These are phyloP conservation scores for Chloromonas sp. DNA, from an alignment of 163 green algal species.

Conservation along the genomic window DNA sequence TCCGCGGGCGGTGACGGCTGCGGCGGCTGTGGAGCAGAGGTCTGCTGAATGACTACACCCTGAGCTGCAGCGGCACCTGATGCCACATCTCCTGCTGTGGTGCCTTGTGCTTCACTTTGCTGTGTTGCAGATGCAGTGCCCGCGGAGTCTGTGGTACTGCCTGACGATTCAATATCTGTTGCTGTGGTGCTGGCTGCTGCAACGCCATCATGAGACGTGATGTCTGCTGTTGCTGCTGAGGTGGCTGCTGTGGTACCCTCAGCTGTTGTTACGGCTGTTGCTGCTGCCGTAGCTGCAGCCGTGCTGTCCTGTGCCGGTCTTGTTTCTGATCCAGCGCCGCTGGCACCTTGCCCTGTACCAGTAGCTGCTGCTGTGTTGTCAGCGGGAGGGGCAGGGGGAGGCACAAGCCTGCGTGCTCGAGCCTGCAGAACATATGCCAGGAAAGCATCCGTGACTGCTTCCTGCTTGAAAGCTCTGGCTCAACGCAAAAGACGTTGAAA, in stretches of 20 bases:
- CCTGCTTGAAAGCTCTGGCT: not conserved
- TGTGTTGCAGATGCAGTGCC: too few relatives aligned
- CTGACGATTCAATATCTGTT: too few relatives aligned
- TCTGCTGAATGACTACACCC: too few relatives aligned
- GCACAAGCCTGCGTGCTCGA: not conserved
- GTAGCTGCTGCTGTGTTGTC: not conserved
- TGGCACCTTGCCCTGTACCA: not conserved
- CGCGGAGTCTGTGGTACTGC: too few relatives aligned
- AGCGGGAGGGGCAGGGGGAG: not conserved
- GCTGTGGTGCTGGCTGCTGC: too few relatives aligned
- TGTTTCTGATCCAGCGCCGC: not conserved
- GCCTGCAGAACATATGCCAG: not conserved
- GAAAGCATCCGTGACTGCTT: not conserved
- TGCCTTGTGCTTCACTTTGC: too few relatives aligned
- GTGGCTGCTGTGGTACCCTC: not conserved
- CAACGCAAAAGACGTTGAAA: too few relatives aligned
- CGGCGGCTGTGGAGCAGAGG: too few relatives aligned
- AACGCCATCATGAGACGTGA: too few relatives aligned
- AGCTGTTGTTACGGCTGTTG: not conserved
- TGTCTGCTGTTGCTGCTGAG: not conserved
- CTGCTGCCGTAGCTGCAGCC: conserved; percentile 2
- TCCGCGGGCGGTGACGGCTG: not conserved
- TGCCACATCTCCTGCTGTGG: too few relatives aligned
- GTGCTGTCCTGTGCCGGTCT: not conserved
- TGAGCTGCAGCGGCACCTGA: too few relatives aligned